phyloP scores from a whole-genome alignment of 805 yeast species.

The Jamesozyma hellenica region DNA sequence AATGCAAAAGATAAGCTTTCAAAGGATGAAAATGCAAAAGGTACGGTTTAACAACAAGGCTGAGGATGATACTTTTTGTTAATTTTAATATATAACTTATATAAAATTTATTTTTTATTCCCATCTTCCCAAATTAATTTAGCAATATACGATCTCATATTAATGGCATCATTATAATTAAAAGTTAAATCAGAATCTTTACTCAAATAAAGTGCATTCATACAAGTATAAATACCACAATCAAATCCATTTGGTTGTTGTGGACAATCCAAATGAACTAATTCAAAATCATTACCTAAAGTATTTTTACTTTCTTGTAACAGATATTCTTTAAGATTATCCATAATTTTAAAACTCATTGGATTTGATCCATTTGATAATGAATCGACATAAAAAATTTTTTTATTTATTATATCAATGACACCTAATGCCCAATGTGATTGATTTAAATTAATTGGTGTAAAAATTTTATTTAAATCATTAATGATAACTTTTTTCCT shows the following conservation, averaged over 20 bases:
- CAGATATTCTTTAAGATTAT: conserved; percentile 51
- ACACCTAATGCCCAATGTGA: conserved; percentile 91
- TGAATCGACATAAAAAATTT: conserved; percentile 72
- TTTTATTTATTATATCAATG: conserved; percentile 49
- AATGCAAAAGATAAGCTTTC: not conserved
- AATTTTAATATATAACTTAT: too few relatives aligned
- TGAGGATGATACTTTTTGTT: too few relatives aligned
- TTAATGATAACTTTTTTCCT: conserved; percentile 60
- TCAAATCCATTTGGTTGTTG: conserved; percentile 85
- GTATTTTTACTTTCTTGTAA: conserved; percentile 47
- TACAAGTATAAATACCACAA: conserved; percentile 90
- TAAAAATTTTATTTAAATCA: conserved; percentile 53
- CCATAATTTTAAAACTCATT: conserved; percentile 31
- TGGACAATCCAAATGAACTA: conserved; percentile 45
- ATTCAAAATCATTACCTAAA: conserved; percentile 27
- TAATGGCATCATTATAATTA: conserved; percentile 58
- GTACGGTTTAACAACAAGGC: too few relatives aligned
- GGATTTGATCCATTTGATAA: conserved; percentile 36
- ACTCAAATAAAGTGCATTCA: conserved; percentile 56
- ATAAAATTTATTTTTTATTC: not conserved
- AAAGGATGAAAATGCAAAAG: not conserved
- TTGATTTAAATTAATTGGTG: conserved; percentile 75
- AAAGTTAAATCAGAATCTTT: conserved; percentile 42
- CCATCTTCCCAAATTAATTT: conserved; percentile 17
- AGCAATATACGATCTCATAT: conserved; percentile 43